A percentile compares a stretch with the other conserved stretches of the same genome.
These are phyloP conservation scores for Neckera pumila DNA, from an alignment of 225 moss, liverwort and hornwort species.

Conservation along the genomic window DNA sequence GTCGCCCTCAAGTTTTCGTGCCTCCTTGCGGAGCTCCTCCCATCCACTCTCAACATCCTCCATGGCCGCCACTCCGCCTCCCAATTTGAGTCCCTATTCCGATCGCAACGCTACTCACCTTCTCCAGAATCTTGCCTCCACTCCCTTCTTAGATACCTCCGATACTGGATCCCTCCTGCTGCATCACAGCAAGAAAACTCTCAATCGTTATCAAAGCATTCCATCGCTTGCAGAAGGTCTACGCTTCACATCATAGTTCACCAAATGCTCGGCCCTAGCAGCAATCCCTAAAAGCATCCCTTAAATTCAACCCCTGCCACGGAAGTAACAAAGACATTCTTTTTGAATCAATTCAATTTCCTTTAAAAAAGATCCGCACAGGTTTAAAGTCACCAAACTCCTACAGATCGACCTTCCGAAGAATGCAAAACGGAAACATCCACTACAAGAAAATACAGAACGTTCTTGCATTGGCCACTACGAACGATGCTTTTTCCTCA, in stretches of 20 bases:
- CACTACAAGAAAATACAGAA: neutral
- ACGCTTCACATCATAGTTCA: neutral
- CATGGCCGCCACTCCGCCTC: constrained; percentile 20
- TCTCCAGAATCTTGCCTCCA: neutral
- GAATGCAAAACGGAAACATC: neutral
- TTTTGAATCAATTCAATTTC: neutral
- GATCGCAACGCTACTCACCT: neutral
- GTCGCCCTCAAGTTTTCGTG: constrained; percentile 90
- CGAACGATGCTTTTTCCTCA: neutral
- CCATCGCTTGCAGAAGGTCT: neutral
- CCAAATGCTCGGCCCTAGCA: neutral
- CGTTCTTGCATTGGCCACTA: neutral
- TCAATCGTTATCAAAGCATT: neutral
- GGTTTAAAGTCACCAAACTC: neutral
- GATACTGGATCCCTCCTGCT: neutral
- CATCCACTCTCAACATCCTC: constrained; percentile 80
- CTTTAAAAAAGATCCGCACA: neutral
- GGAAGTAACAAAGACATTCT: neutral
- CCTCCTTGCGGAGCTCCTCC: constrained; percentile 96
- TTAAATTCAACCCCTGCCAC: neutral
- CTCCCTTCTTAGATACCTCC: neutral
- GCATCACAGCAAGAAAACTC: neutral
- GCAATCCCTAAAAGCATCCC: neutral
- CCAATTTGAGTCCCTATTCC: neutral
- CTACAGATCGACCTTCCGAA: neutral